Base-by-base conservation (phyloP, 2,329 filamentous ascomycete genomes). In the Zasmidium angulare region DNA sequence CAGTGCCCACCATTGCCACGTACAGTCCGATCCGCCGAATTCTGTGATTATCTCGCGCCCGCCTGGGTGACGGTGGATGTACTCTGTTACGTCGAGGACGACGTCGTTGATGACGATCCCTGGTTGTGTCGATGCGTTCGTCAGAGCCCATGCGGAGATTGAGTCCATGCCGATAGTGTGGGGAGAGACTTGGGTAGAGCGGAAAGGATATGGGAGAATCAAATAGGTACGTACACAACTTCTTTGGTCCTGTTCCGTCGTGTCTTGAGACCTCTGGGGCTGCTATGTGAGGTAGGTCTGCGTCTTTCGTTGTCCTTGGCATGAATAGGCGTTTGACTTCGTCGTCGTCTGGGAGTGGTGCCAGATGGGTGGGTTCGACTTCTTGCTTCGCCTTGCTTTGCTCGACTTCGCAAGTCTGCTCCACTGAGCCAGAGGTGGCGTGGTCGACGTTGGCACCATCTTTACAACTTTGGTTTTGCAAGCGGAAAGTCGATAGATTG, bases 1-100 rank as follows among this genome's bases (percentile, higher is more conserved):
- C 31, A 74, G 71, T 12, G 66, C 62, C 68, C 65, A 71, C 58
- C 72, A 74, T 53, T 72, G 71, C 71, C 70, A 74, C 1, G 66
- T 68, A 50, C 72, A 74, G 51, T 75, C 71, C 50, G 70, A 60
- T 0, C 71, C 70, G 4, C 61, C 59, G 52, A 74, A 74, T 31
- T 63, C 69, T 26, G 59, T 50, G 10, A 75, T 71, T 24, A 74
- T 68, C 11, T 63, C 59, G 12, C 67, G 58, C 1, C 71, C 69
- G 10, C 71, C 72, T 0, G 72, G 73, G 56, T 75, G 72, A 14
- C 68, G 55, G 7, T 54, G 17, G 29, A 67, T 53, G 57, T 70
- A 72, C 0, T 66, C 62, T 2, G 68, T 68, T 61, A 67, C 71
- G 56, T 75, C 70, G 48, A 70, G 70, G 46, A 74, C 66, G 31